Percentiles rank a stretch among this genome's conserved stretches.
Evolutionary conservation across 2,329 filamentous ascomycete genomes (phyloP).

Genomic region (Stagonosporopsis chrysanthemi): DNA sequence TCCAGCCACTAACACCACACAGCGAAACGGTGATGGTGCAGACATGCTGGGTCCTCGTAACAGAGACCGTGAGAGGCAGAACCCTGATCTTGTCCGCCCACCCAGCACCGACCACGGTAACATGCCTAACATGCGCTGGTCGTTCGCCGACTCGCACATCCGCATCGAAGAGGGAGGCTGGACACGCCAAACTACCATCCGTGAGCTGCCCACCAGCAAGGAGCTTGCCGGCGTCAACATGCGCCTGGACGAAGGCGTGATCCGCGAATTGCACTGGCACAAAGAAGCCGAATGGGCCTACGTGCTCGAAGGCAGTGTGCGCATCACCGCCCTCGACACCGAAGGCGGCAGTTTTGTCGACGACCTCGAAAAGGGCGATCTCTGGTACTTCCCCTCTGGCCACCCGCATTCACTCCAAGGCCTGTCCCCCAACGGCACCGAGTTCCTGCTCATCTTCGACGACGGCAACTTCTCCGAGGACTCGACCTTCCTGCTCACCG

Average conservation of each 20-base stretch:
- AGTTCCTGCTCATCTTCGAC: conserved; percentile 70
- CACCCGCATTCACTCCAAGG: conserved; percentile 81
- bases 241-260: conserved; percentile 75
- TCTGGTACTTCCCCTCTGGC: conserved; percentile 83
- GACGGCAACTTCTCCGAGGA: conserved; percentile 67
- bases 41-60: conserved; percentile 76
- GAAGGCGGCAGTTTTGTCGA: conserved; percentile 81
- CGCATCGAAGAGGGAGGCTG: conserved; percentile 74
- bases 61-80: conserved; percentile 70
- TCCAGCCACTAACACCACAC: conserved; percentile 17
- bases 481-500: conserved; percentile 75
- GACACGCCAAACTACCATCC: conserved; percentile 75
- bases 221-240: conserved; percentile 81
- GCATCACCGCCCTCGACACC: conserved; percentile 76
- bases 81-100: conserved; percentile 74
- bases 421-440: conserved; percentile 69
- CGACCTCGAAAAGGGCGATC: conserved; percentile 76
- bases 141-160: conserved; percentile 56
- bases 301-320: conserved; percentile 73
- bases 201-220: conserved; percentile 69
- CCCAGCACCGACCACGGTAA: conserved; percentile 76
- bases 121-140: conserved; percentile 75
- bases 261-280: conserved; percentile 82
- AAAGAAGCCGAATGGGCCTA: conserved; percentile 82
- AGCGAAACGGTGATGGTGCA: conserved; percentile 64